These are phyloP conservation scores for Mycena leptocephala DNA, from an alignment of 768 basidiomycete genomes.

Conservation along the genomic window DNA sequence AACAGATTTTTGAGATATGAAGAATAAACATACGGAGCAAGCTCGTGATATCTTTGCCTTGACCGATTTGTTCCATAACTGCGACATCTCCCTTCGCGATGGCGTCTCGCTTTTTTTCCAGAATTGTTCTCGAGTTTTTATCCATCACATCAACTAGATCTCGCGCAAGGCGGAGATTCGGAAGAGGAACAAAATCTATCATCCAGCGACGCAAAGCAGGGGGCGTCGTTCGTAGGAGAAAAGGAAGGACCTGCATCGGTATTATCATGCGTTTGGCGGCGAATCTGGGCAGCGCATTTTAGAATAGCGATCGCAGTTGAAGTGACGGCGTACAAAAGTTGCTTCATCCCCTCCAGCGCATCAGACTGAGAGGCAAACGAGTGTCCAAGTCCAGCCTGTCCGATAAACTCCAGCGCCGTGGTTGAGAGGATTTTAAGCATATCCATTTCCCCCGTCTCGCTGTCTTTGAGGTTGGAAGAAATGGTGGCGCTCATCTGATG, in stretches of 20 bases:
- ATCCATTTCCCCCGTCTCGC: neutral
- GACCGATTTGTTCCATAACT: neutral
- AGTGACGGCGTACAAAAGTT: neutral
- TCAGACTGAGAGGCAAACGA: neutral
- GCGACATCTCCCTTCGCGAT: neutral
- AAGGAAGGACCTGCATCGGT: neutral
- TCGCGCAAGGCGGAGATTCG: neutral
- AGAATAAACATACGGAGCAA: neutral
- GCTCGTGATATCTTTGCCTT: neutral
- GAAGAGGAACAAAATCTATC: neutral
- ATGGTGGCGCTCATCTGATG: neutral
- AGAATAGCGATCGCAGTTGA: neutral
- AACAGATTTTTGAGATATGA: neutral
- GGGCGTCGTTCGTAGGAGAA: neutral
- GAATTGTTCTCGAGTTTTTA: neutral
- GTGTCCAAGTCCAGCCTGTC: neutral
- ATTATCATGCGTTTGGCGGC: neutral
- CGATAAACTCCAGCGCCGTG: neutral
- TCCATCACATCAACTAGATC: neutral
- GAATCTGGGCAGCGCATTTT: neutral
- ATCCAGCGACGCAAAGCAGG: neutral
- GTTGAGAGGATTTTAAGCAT: neutral
- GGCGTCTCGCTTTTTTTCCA: neutral
- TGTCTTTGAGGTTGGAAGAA: too few species aligned
- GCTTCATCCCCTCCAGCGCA: neutral